A percentile compares a stretch with the other conserved stretches of the same genome.
Conservation (phyloP, 129 eudicot species). For the Pseudognaphalium luteoalbum region DNA sequence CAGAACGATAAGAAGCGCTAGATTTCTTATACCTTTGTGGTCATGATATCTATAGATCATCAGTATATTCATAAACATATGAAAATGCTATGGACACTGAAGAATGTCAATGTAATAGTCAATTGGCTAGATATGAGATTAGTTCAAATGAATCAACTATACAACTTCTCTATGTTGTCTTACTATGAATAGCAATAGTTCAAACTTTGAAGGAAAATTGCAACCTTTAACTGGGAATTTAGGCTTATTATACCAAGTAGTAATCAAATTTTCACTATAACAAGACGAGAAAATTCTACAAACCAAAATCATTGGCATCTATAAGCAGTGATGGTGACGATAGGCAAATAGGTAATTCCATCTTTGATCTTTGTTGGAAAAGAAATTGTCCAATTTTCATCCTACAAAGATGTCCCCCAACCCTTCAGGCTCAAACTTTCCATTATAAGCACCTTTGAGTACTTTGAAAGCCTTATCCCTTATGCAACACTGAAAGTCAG, state of each 20-base stretch:
- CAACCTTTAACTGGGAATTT: not conserved
- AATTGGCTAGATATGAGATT: too few relatives aligned
- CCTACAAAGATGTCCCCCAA: too few relatives aligned
- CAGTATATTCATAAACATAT: too few relatives aligned
- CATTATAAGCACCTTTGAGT: not conserved
- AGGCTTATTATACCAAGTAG: not conserved
- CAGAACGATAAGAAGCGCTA: too few relatives aligned
- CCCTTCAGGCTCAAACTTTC: not conserved
- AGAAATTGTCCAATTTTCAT: not conserved
- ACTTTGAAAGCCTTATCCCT: not conserved
- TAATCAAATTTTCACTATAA: not conserved
- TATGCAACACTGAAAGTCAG: not conserved
- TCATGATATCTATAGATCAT: too few relatives aligned
- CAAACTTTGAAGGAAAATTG: not conserved
- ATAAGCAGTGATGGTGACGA: not conserved
- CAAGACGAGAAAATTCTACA: not conserved
- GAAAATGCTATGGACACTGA: too few relatives aligned
- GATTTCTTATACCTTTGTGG: too few relatives aligned
- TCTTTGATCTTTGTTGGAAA: not conserved
- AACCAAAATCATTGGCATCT: not conserved
- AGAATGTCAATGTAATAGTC: too few relatives aligned
- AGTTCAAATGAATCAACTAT: too few relatives aligned
- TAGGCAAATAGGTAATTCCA: not conserved
- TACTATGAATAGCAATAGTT: too few relatives aligned
- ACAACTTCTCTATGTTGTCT: too few relatives aligned